Evolutionary conservation across 352 stramenopile species (phyloP), one percentile per base, ranked within the genome.

Genomic region (Phytophthora sp.): DNA sequence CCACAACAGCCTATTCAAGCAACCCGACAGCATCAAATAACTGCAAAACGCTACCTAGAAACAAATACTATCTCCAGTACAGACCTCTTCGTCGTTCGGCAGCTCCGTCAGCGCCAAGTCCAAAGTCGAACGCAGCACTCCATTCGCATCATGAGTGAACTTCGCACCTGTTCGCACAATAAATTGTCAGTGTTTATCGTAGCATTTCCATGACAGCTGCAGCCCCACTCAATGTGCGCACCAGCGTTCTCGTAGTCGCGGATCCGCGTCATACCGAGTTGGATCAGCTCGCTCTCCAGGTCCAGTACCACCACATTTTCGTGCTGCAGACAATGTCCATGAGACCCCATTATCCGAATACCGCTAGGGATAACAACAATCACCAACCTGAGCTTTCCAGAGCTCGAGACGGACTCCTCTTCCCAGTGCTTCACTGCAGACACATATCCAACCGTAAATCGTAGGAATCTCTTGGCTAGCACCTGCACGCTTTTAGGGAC

Each of bases 301-400:
- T 94, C 87, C 45, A 95, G 62, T 58, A 94, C 86, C 36, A 91
- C 85, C 29, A 95, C 86, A 52, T 95, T 95, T 59, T 94, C 85
- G 54, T 95, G 87, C 87, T 95, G 61, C 18, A 64, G 9, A 11
- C 31, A 50, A 30, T 45, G 20, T 20, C 7, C 4, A 27, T 69
- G 30, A 66, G 35, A 24, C 26, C 16, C 12, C 24, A 54, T 3
- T 26, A 9, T 16, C 4, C 2, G 7, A 18, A 31, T 35, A 12
- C 7, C 9, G 1, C 21, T 9, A 31, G 7, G 16, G 41, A 11
- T 35, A 18, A 66, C 8, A 38, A 52, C 2, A 21, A 9, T 7
- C 5, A 51, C 69, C 4, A 27, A 93, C 87, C 75, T 94, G 89
- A 27, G 87, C 87, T 71, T 95, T 95, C 87, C 87, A 95, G 47